Conservation (phyloP, 106 monocot genomes). For the Dioscorea zingiberensis region DNA sequence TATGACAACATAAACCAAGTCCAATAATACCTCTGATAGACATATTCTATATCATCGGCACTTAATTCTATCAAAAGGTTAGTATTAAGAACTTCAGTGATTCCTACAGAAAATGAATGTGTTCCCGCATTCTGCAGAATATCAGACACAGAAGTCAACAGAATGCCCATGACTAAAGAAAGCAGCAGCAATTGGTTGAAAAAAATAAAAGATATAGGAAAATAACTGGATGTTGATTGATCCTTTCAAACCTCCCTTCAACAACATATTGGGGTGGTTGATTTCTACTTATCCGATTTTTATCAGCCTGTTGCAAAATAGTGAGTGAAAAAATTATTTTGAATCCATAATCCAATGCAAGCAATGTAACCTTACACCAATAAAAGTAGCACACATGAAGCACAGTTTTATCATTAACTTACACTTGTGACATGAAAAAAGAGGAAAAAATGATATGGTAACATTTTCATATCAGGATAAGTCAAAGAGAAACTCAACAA, state of each 20-base stretch:
- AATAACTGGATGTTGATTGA: constrained; percentile 94
- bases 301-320: constrained; percentile 49
- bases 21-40: constrained; percentile 69
- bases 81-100: constrained; percentile 84
- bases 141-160: constrained; percentile 1
- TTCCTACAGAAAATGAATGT: constrained; percentile 88
- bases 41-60: constrained; percentile 97
- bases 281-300: constrained; percentile 59
- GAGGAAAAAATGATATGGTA: too few relatives aligned
- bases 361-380: too few relatives aligned
- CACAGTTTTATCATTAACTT: too few relatives aligned
- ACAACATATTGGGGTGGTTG: constrained; percentile 79
- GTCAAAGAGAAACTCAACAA: too few relatives aligned
- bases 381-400: too few relatives aligned
- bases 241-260: constrained; percentile 79
- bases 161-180: not conserved
- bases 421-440: too few relatives aligned
- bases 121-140: constrained; percentile 70
- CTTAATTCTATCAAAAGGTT: constrained; percentile 79
- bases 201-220: constrained; percentile 4
- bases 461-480: too few relatives aligned
- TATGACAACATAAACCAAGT: too few relatives aligned
- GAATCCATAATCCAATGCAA: too few relatives aligned
- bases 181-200: not conserved
- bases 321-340: too few relatives aligned